Evolutionary conservation across 306 rosid genomes (phyloP), one percentile per base, ranked within the genome.

Genomic region (Cucurbita argyrosperma): DNA sequence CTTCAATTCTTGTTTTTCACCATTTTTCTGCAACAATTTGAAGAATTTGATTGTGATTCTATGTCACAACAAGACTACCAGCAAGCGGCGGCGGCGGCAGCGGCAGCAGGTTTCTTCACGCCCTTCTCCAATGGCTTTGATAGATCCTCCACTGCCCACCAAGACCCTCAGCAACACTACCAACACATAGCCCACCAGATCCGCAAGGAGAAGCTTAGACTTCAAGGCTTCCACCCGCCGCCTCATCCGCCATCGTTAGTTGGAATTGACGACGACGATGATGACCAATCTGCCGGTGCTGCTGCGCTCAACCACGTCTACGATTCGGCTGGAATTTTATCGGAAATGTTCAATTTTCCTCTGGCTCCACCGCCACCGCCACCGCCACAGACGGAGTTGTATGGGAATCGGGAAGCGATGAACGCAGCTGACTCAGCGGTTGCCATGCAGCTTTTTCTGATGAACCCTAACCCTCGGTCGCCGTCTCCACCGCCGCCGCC

Each of bases 401-500:
- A 88, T 23, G 92, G 92, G 18, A 82, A 59, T 54, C 78, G 88
- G 85, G 52, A 64, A 64, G 11, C 35, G 15, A 64, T 93, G 26
- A 94, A 89, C 87, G 90, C 89, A 2, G 87, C 89, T 2, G 96
- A 89, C 56, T 86, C 98, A 16, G 98, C 96, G 1, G 92, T 97
- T 7, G 98, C 99, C 90, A 95, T 95, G 99, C 99, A 95, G 59
- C 96, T 95, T 71, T 94, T 91, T 72, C 82, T 91, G 4, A 91
- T 88, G 96, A 91, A 91, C 66, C 97, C 99, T 35, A 87, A 85
- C 11, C 85, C 84, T 5, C 85, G 91, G 73, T 87, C 96, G 42
- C 89, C 98, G 37, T 83, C 96, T 2, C 83, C 97, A 3, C 81
- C 96, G 6, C 79, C 86, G 9, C 83, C 86, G 9, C 83, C 85